Conservation (phyloP, 768 basidiomycete genomes). For the Imleria badia region DNA sequence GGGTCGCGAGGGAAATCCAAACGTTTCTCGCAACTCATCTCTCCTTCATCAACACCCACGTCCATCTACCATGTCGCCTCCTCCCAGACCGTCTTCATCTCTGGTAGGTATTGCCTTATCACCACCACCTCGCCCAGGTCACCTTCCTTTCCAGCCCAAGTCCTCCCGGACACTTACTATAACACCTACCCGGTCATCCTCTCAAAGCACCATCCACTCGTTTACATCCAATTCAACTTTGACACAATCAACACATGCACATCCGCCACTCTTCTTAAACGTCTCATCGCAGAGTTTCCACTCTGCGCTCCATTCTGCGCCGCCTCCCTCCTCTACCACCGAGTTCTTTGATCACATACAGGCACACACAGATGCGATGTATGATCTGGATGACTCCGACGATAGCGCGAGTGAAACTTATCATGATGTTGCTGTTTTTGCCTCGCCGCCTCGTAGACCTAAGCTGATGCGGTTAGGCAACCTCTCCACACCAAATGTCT, state of each 20-base stretch:
- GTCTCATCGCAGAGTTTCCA: conserved; percentile 46
- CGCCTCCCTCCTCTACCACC: conserved; percentile 62
- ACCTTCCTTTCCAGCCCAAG: conserved; percentile 19
- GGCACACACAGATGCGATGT: conserved; percentile 67
- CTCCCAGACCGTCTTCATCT: conserved; percentile 62
- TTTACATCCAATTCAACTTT: conserved; percentile 30
- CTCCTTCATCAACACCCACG: conserved; percentile 20
- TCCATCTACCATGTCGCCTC: conserved; percentile 48
- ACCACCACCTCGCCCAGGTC: conserved; percentile 43
- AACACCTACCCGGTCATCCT: conserved; percentile 25
- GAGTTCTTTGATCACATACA: conserved; percentile 79
- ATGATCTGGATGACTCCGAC: conserved; percentile 65
- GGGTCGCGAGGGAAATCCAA: conserved; percentile 15
- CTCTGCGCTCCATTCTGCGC: conserved; percentile 56
- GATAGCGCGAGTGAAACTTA: conserved; percentile 42
- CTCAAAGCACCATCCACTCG: conserved; percentile 32
- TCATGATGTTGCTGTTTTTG: conserved; percentile 34
- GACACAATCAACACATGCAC: conserved; percentile 18
- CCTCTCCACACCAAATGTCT: conserved; percentile 65
- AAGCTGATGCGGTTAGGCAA: conserved; percentile 66
- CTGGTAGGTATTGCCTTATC: conserved; percentile 54
- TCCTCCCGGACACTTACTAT: conserved; percentile 18
- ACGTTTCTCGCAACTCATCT: conserved; percentile 23
- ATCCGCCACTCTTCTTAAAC: conserved; percentile 38
- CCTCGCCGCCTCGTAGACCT: conserved; percentile 31